Evolutionary conservation across 305 asterid species (phyloP), one percentile per base, ranked within the genome.

Genomic region (Rubia tinctorum): DNA sequence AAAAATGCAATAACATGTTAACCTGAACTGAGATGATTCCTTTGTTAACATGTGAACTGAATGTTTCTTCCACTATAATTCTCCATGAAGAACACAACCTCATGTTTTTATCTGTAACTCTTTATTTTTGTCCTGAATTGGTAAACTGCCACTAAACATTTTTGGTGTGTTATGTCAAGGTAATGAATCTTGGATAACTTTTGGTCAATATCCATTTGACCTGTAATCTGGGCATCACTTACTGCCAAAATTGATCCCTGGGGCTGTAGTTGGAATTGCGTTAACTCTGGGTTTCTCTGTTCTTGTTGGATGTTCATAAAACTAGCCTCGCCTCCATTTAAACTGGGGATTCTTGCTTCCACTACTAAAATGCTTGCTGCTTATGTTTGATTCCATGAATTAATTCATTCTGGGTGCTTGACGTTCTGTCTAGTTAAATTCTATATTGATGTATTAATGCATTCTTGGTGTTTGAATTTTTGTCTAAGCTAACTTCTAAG

Each of bases 191-290:
- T 82, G 75, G 76, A 70, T 67, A 56, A 73, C 82, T 39, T 85
- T 84, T 73, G 80, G 86, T 82, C 97, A 93, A 73, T 86, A 83
- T 77, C 81, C 77, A 55, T 92, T 92, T 82, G 96, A 92, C 81
- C 85, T 88, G 82, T 91, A 92, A 76, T 98, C 99, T 80, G 92
- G 88, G 79, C 96, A 95, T 78, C 78, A 77, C 61, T 81, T 84
- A 60, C 84, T 92, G 49, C 97, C 96, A 25, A 86, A 88, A 79
- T 55, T 89, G 74, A 85, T 88, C 75, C 79, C 83, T 39, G 87
- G 92, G 83, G 88, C 3, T 30, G 1, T 30, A 30, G 34, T 30
- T 30, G 34, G 34, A 30, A 30, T 30, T 30, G 34, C 34, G 34
- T 30, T 30, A 30, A 30, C 34, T 30, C 34, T 30, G 34, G 34